Percentiles rank a stretch among this genome's conserved stretches.
Evolutionary conservation across 805 yeast genomes (phyloP).

Genomic region (Suhomyces pyralidae): DNA sequence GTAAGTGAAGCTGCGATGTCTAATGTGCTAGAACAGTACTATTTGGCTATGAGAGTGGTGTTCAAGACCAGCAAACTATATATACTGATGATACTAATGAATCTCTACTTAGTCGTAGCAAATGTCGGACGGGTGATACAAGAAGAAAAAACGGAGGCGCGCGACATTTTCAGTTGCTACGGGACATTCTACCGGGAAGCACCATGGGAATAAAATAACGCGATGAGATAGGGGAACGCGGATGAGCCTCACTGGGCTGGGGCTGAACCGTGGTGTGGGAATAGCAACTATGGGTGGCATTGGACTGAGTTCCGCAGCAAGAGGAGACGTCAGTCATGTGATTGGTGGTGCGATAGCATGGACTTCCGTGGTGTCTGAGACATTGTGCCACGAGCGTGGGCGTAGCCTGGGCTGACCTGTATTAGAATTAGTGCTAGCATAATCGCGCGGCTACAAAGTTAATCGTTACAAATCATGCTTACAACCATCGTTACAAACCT

Average conservation of each 20-base stretch:
- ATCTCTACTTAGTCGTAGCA: background rate
- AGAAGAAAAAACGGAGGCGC: background rate
- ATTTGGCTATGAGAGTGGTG: too few relatives aligned
- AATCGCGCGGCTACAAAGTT: too few relatives aligned
- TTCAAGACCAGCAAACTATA: background rate
- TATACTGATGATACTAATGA: background rate
- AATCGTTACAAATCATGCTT: too few relatives aligned
- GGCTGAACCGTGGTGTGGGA: background rate
- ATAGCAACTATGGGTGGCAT: background rate
- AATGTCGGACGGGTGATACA: background rate
- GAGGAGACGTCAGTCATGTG: background rate
- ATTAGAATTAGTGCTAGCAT: too few relatives aligned
- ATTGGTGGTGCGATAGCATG: background rate
- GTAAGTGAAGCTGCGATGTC: too few relatives aligned
- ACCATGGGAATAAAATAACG: background rate
- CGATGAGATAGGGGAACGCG: background rate
- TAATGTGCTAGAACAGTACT: too few relatives aligned
- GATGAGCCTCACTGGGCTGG: background rate
- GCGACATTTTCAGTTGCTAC: slow-evolving; percentile 6
- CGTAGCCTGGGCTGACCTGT: too few relatives aligned
- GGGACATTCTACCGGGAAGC: background rate
- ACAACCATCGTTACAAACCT: too few relatives aligned
- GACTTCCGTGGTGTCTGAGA: background rate
- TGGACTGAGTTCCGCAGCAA: background rate
- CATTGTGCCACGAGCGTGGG: background rate